Conservation (phyloP, 164 flowering plant species). For the Pachysandra terminalis region DNA sequence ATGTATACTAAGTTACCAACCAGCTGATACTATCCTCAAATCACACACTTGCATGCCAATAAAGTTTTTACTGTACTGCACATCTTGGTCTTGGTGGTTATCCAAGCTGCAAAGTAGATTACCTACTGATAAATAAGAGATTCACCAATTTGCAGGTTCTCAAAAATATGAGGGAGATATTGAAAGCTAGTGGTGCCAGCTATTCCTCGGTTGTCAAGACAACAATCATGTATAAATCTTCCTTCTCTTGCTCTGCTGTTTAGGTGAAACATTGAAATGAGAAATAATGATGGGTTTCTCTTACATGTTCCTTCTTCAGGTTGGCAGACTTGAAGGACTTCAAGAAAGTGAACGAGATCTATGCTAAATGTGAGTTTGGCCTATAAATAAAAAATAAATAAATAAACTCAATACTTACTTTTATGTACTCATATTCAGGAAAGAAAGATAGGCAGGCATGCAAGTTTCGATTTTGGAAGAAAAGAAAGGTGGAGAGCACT, state of each 20-base stretch:
- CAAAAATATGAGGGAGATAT: constrained; percentile 92
- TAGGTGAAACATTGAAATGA: neutral
- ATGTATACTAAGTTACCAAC: too few relatives aligned
- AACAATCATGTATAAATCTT: constrained; percentile 65
- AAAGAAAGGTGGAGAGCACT: too few relatives aligned
- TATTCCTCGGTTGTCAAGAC: constrained; percentile 94
- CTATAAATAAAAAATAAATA: too few relatives aligned
- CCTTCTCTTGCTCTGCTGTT: neutral
- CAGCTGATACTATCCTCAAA: too few relatives aligned
- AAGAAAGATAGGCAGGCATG: neutral
- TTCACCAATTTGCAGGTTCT: constrained; percentile 45
- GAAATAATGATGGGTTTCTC: neutral
- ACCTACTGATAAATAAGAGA: neutral
- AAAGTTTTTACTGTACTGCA: neutral
- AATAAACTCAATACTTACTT: neutral
- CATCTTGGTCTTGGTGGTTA: too few relatives aligned
- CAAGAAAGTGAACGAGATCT: constrained; percentile 93
- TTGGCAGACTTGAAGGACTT: constrained; percentile 97
- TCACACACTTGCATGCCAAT: neutral
- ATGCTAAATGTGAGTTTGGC: constrained; percentile 97
- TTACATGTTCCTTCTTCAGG: constrained; percentile 38
- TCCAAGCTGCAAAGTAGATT: neutral
- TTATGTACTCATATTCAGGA: neutral
- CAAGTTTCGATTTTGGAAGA: too few relatives aligned
- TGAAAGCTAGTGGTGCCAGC: constrained; percentile 85